phyloP scores from a whole-genome alignment of 805 yeast species.

The Lachancea lanzarotensis region DNA sequence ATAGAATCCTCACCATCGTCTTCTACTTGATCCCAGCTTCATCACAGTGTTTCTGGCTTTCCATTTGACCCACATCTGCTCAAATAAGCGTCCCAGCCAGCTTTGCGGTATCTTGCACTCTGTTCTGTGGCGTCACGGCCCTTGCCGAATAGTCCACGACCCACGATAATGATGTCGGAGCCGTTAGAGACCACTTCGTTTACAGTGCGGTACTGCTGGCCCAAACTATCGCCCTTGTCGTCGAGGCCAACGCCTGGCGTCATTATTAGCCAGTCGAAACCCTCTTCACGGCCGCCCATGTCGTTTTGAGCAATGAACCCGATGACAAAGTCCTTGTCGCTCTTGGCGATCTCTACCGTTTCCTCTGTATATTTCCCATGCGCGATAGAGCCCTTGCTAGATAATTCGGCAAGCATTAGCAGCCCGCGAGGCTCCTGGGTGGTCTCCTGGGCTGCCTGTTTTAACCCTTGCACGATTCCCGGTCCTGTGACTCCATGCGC shows the following conservation, averaged over 20 bases:
- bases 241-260: conserved; percentile 99
- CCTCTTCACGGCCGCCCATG: conserved; percentile 77
- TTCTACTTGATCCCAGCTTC: not conserved
- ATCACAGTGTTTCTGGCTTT: not conserved
- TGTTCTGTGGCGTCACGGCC: conserved; percentile 88
- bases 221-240: conserved; percentile 91
- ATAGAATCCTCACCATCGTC: too few relatives aligned
- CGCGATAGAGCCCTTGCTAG: conserved; percentile 91
- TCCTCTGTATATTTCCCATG: conserved; percentile 81
- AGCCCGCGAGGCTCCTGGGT: conserved; percentile 79
- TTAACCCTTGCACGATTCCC: conserved; percentile 85
- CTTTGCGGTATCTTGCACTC: conserved; percentile 80
- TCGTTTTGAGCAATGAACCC: conserved; percentile 93
- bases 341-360: conserved; percentile 84
- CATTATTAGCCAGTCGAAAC: conserved; percentile 93
- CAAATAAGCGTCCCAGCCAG: conserved; percentile 92
- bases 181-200: conserved; percentile 77
- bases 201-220: conserved; percentile 95
- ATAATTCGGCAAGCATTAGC: conserved; percentile 90
- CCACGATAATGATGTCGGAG: conserved; percentile 95
- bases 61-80: conserved; percentile 26
- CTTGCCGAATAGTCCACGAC: conserved; percentile 91
- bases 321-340: conserved; percentile 83
- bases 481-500: conserved; percentile 97
- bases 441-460: conserved; percentile 64